phyloP scores from a whole-genome alignment of 1,139 yeast genomes.

The Lodderomyces jiufengensis region DNA sequence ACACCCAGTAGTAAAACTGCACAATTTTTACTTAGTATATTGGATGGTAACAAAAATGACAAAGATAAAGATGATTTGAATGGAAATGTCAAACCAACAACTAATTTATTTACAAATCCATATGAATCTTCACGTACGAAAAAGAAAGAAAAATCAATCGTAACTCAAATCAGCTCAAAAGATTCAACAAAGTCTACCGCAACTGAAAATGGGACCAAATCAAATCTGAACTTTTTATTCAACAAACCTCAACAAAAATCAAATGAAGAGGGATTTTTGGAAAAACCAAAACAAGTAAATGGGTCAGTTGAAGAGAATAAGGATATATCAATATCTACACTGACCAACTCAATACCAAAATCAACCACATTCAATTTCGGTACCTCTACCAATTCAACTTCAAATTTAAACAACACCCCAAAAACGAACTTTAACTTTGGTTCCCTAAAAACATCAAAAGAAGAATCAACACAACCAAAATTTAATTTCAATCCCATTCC shows the following conservation, averaged over 20 bases:
- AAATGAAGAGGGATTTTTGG: slow-evolving; percentile 13
- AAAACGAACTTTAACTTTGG: not conserved
- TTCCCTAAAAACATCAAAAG: not conserved
- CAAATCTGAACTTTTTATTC: slow-evolving; percentile 28
- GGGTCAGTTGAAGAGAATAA: not conserved
- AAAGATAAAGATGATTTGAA: slow-evolving; percentile 10
- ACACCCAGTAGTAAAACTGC: slow-evolving; percentile 61
- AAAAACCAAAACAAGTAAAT: not conserved
- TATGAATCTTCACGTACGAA: slow-evolving; percentile 8
- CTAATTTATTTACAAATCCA: slow-evolving; percentile 14
- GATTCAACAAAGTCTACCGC: slow-evolving; percentile 26
- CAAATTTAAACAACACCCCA: not conserved
- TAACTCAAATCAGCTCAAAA: not conserved
- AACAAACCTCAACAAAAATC: slow-evolving; percentile 11
- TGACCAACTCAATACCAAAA: too few relatives aligned
- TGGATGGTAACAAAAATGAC: slow-evolving; percentile 35
- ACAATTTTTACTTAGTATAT: slow-evolving; percentile 56
- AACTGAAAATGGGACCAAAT: slow-evolving; percentile 35
- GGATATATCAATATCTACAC: too few relatives aligned
- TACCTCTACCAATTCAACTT: not conserved
- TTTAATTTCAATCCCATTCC: not conserved
- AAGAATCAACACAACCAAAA: not conserved
- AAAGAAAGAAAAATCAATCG: slow-evolving; percentile 2
- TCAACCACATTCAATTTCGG: too few relatives aligned
- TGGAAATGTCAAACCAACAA: slow-evolving; percentile 3